Percentiles rank a stretch among this genome's conserved stretches.
Evolutionary conservation across 2,329 filamentous ascomycete species (phyloP).

Genomic region (Colletotrichum salicis): DNA sequence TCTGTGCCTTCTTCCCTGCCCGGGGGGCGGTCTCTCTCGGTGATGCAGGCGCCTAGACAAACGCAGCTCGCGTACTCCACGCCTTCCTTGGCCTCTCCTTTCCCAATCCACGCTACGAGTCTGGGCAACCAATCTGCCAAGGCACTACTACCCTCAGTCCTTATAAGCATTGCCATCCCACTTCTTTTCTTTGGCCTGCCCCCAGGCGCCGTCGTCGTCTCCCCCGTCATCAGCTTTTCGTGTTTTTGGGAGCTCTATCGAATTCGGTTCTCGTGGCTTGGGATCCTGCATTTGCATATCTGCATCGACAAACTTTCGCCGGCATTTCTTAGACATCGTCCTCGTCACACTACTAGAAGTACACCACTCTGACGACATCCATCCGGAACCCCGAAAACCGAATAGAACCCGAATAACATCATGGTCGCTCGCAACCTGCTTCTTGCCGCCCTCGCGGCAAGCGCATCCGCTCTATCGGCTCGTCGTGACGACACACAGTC

Average conservation of each 20-base stretch:
- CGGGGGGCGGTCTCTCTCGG: not conserved
- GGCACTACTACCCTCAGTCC: constrained; percentile 10
- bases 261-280: constrained; percentile 11
- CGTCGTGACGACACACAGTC: constrained; percentile 14
- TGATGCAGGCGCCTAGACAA: constrained; percentile 20
- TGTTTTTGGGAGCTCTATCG: constrained; percentile 11
- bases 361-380: not conserved
- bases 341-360: not conserved
- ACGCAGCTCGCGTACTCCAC: not conserved
- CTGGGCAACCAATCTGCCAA: constrained; percentile 28
- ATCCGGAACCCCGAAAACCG: not conserved
- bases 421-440: constrained; percentile 20
- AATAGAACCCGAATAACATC: not conserved
- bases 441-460: constrained; percentile 20
- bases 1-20: not conserved
- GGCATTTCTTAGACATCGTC: not conserved
- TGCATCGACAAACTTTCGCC: not conserved
- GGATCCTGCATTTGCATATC: constrained; percentile 8
- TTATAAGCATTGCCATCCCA: constrained; percentile 32
- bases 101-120: constrained; percentile 11
- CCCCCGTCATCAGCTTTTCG: constrained; percentile 1
- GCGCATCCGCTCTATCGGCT: constrained; percentile 17
- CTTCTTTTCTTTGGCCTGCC: constrained; percentile 17
- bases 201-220: not conserved
- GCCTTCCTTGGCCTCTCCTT: constrained; percentile 1